Conservation (phyloP, 768 basidiomycete genomes). For the Lactarius indigo region DNA sequence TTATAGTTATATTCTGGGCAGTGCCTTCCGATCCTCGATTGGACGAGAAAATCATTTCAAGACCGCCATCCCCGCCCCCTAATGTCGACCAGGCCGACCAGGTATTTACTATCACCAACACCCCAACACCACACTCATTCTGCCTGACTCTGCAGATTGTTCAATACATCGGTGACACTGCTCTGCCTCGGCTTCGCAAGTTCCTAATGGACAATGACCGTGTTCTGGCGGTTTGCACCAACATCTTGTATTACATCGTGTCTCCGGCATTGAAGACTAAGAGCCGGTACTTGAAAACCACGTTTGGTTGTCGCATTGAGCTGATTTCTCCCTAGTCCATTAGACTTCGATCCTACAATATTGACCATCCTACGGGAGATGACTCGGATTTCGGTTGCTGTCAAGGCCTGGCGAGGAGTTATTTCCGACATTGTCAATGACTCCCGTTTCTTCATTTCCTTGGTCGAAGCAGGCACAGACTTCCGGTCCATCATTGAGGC, state of each 20-base stretch:
- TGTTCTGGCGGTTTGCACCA: conserved; percentile 71
- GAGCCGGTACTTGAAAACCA: conserved; percentile 47
- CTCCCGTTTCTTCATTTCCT: conserved; percentile 79
- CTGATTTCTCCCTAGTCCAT: conserved; percentile 47
- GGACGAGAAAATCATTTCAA: conserved; percentile 60
- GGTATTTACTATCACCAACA: conserved; percentile 33
- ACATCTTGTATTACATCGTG: conserved; percentile 81
- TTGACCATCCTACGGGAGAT: conserved; percentile 74
- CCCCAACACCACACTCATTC: not conserved
- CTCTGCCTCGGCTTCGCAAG: conserved; percentile 71
- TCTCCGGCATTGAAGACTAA: conserved; percentile 77
- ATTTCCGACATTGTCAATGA: conserved; percentile 84
- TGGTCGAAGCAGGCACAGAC: conserved; percentile 47
- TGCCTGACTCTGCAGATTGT: conserved; percentile 49
- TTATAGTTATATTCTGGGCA: conserved; percentile 4
- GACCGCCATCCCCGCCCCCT: conserved; percentile 38
- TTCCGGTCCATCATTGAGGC: conserved; percentile 81
- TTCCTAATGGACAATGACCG: conserved; percentile 85
- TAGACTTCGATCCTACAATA: conserved; percentile 70
- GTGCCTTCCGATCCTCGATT: conserved; percentile 38
- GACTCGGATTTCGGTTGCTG: conserved; percentile 67
- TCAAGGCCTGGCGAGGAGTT: conserved; percentile 81
- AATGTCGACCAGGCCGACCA: conserved; percentile 45
- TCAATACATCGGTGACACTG: conserved; percentile 60
- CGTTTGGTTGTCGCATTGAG: not conserved